Evolutionary conservation across 2,329 filamentous ascomycete species (phyloP).

Genomic region (Colletotrichum trifolii): DNA sequence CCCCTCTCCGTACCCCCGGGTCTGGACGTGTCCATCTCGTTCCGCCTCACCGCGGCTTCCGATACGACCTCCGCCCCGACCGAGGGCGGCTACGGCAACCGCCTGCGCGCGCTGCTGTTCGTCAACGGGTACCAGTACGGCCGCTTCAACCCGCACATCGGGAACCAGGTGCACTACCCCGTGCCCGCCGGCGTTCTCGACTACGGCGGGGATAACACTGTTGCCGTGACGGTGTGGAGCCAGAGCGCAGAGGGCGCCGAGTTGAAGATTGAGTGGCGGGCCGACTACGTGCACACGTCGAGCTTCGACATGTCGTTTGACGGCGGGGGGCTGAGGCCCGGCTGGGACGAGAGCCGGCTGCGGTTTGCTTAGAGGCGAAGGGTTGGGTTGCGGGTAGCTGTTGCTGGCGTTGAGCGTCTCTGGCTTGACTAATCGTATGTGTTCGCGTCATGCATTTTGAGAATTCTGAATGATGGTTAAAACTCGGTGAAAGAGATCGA

Average conservation of each 20-base stretch:
- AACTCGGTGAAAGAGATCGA: too few species aligned
- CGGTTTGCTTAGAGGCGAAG: slow-evolving; percentile 44
- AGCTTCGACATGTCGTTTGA: slow-evolving; percentile 64
- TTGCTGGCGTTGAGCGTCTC: too few species aligned
- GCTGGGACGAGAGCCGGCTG: slow-evolving; percentile 55
- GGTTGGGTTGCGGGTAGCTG: too few species aligned
- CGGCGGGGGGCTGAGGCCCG: slow-evolving; percentile 59
- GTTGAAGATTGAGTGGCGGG: slow-evolving; percentile 60
- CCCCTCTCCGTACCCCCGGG: slow-evolving; percentile 61
- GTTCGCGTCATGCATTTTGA: too few species aligned
- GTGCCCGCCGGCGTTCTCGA: slow-evolving; percentile 69
- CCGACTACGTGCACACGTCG: slow-evolving; percentile 65
- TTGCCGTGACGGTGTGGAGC: slow-evolving; percentile 69
- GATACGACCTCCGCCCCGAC: slow-evolving; percentile 47
- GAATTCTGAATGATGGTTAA: too few species aligned
- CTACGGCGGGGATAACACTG: slow-evolving; percentile 67
- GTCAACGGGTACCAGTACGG: slow-evolving; percentile 76
- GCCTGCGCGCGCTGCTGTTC: slow-evolving; percentile 64
- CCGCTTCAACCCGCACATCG: slow-evolving; percentile 68
- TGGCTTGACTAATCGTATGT: too few species aligned
- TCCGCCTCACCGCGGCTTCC: slow-evolving; percentile 59
- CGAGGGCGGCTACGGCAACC: slow-evolving; percentile 47
- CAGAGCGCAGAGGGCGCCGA: slow-evolving; percentile 63
- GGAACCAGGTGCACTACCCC: slow-evolving; percentile 69
- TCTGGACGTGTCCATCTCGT: slow-evolving; percentile 67